Conservation (phyloP, 306 rosid genomes). For the Hippophae gyantsensis region DNA sequence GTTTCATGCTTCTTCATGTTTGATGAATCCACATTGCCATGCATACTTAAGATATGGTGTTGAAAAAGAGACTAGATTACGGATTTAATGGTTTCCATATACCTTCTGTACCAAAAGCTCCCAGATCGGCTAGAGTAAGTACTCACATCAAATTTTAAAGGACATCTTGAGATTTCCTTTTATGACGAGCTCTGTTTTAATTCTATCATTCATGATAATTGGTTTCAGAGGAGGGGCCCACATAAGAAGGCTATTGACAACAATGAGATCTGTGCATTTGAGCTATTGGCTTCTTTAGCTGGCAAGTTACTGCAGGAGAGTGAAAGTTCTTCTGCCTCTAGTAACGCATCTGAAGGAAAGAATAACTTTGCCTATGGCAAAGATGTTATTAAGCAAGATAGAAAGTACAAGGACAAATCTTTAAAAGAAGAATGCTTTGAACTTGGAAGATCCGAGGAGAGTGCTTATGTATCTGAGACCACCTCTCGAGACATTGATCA, state of each 20-base stretch:
- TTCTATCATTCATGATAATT: constrained; percentile 23
- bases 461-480: constrained; percentile 32
- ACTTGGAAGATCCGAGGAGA: constrained; percentile 43
- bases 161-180: constrained; percentile 5
- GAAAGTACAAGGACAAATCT: constrained; percentile 28
- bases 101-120: constrained; percentile 63
- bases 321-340: constrained; percentile 65
- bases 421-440: constrained; percentile 25
- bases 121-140: constrained; percentile 85
- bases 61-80: constrained; percentile 54
- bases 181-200: constrained; percentile 19
- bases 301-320: constrained; percentile 81
- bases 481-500: constrained; percentile 25
- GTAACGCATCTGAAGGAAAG: constrained; percentile 67
- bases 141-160: constrained; percentile 2
- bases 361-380: constrained; percentile 30
- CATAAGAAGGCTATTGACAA: constrained; percentile 40
- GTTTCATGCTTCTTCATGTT: constrained; percentile 28
- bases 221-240: constrained; percentile 54
- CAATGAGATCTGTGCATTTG: constrained; percentile 57
- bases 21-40: constrained; percentile 35
- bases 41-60: constrained; percentile 70
- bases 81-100: constrained; percentile 59
- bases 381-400: constrained; percentile 35
- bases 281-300: constrained; percentile 80